Base-by-base conservation (phyloP, 2,329 filamentous ascomycete species). In the Thielaviopsis punctulata region DNA sequence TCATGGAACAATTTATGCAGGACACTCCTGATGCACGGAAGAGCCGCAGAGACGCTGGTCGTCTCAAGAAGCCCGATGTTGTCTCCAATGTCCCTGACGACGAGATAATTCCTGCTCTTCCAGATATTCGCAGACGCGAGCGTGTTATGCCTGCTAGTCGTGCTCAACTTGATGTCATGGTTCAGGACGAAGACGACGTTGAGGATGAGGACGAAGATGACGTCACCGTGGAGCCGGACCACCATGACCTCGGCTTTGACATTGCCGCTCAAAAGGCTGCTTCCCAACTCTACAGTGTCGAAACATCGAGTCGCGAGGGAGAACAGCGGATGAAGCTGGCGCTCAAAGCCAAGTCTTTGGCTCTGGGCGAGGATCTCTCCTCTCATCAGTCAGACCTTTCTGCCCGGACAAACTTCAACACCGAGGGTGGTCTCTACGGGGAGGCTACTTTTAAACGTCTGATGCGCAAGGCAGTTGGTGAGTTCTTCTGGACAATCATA, bases 1-100 rank as follows among this genome's bases (percentile, higher is more conserved):
- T 55, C 12, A 48, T 55, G 30, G 53, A 55, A 21, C 49, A 52
- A 24, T 50, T 55, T n/a, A 51, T 52, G 46, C 48, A 55, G 19
- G 53, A 55, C n/a, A 51, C 49, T 15, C 49, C 53, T 24, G 45
- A 15, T 18, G 49, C 47, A 15, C 51, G 51, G n/a, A 47, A 43
- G 13, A 52, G 25, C 23, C 47, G 45, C n/a, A 27, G 30, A n/a
- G 49, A 52, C 3, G 47, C 36, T 27, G 47, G 41, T 15, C 33
- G 23, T 30, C 22, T 21, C 23, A 21, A 13, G n/a, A 24, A 45
- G 4, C 27, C 15, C 27, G 39, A 15, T 9, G 12, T 18, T 18
- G 22, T n/a, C n/a, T 30, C 49, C 4, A 9, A 41, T 33, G 21
- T 19, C 24, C 12, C 22, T 45, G n/a, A 27, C 22, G 39, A 21